These are phyloP conservation scores for Pleodorina starrii DNA, from an alignment of 139 green algal species.

Conservation along the genomic window DNA sequence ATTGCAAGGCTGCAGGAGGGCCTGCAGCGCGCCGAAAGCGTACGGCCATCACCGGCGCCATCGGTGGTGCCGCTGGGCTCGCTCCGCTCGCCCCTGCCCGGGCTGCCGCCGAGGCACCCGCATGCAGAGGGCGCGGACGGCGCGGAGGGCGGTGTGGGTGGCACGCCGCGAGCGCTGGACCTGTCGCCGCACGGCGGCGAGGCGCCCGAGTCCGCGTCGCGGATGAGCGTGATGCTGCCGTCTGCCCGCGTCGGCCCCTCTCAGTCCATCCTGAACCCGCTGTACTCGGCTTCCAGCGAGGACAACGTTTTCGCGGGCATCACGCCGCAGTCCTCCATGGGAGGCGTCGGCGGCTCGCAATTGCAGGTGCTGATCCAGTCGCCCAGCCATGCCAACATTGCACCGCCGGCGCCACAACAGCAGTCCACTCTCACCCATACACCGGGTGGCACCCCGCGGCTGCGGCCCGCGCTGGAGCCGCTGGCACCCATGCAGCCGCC, in stretches of 20 bases:
- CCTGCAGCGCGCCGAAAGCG: not conserved
- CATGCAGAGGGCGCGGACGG: not conserved
- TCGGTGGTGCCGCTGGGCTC: conserved; percentile 20
- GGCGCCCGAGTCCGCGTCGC: not conserved
- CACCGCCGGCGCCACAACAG: not conserved
- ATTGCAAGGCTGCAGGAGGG: not conserved
- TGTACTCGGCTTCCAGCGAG: conserved; percentile 12
- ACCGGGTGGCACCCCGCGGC: not conserved
- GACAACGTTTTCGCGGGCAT: not conserved
- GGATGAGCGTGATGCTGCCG: not conserved
- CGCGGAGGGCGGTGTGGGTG: not conserved
- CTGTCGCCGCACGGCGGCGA: too few species aligned
- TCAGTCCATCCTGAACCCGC: conserved; percentile 38
- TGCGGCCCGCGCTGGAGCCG: not conserved
- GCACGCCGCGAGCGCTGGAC: too few species aligned
- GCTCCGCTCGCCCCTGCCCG: not conserved
- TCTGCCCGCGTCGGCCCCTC: not conserved
- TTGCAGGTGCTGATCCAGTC: too few species aligned
- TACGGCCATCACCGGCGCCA: not conserved
- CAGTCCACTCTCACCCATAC: not conserved
- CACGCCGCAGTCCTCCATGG: not conserved
- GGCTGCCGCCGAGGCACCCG: not conserved
- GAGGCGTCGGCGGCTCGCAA: too few species aligned
- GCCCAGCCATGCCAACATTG: too few species aligned
- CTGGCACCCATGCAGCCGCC: not conserved